Base-by-base conservation (phyloP, 139 green algal species). In the Gonium pectorale region DNA sequence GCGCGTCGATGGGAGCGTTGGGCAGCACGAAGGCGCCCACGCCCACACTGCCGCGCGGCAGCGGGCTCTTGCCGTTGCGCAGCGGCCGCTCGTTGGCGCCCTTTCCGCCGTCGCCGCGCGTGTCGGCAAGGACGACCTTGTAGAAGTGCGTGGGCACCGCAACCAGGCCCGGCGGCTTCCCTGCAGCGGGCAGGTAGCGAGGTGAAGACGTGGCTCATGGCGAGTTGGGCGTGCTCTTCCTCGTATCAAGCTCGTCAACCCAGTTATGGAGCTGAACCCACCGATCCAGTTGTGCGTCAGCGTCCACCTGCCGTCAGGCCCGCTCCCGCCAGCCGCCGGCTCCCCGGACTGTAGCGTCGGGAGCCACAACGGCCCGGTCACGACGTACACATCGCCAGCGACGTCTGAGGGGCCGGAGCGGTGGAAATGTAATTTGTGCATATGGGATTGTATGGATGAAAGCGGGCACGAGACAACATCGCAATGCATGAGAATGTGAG, bases 71-170 rank as follows among this genome's bases (percentile, higher is more conserved):
- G 67, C 5, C 22, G 27, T 35, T 21, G 74, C 51, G 2, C 2
- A 17, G 21, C 0, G 4, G 37, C 56, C 49, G 54, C 70, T 9
- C 35, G 29, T 41, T n/a, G n/a, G n/a, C n/a, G 54, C 54, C 22
- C 22, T 49, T 33, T 37, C 17, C 66, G 29, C 63, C 35, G 33
- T 64, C 66, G 64, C 64, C 33, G 9, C 63, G 78, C 24, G 44
- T 5, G 78, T 91, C 90, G 7, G 89, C 88, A 9, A 92, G 79
- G 46, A 92, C 81, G 41, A 83, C 75, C 87, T 99, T 99, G 90
- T 93, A 99, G 88, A 95, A 99, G 88, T 99, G 97, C 3, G 96
- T 99, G 35, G 97, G 97, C 1, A 99, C 96, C 0, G 93, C 88
- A 69, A 98, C 92, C 29, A 98, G 77, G 54, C 87, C 78, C 0